A percentile compares a stretch with the other conserved stretches of the same genome.
These are phyloP conservation scores for Amaranthus palmeri DNA, from an alignment of 148 eudicot species.

Conservation along the genomic window DNA sequence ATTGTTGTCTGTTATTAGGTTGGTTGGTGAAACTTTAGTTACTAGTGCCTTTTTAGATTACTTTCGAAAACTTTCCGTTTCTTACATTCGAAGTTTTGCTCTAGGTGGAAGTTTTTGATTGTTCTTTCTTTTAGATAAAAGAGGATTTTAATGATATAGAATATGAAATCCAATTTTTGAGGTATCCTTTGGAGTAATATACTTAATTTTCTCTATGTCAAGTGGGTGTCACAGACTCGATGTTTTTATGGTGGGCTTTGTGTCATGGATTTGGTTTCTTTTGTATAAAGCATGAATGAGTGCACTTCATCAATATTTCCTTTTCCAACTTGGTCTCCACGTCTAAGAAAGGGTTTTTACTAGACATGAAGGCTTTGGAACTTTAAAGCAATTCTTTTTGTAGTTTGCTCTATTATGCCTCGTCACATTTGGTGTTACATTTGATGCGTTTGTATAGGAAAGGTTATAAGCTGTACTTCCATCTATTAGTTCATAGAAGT, in stretches of 20 bases:
- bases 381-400: background rate
- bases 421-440: background rate
- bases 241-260: background rate
- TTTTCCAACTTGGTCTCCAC: background rate
- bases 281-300: background rate
- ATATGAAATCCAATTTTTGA: background rate
- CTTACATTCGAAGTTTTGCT: background rate
- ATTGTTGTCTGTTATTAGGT: background rate
- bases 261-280: background rate
- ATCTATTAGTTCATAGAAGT: background rate
- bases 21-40: background rate
- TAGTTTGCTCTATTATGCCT: background rate
- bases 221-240: background rate
- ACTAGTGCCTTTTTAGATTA: background rate
- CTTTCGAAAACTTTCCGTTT: background rate
- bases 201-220: background rate
- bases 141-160: background rate
- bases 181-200: background rate
- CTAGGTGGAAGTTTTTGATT: background rate
- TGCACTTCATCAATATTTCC: background rate
- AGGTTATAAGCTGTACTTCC: background rate
- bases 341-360: background rate
- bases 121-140: background rate
- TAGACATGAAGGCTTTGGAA: background rate
- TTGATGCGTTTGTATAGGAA: constrained; percentile 12